Evolutionary conservation across 2,329 filamentous ascomycete genomes (phyloP), one percentile per base, ranked within the genome.

Genomic region (Fusarium sulawesiense): DNA sequence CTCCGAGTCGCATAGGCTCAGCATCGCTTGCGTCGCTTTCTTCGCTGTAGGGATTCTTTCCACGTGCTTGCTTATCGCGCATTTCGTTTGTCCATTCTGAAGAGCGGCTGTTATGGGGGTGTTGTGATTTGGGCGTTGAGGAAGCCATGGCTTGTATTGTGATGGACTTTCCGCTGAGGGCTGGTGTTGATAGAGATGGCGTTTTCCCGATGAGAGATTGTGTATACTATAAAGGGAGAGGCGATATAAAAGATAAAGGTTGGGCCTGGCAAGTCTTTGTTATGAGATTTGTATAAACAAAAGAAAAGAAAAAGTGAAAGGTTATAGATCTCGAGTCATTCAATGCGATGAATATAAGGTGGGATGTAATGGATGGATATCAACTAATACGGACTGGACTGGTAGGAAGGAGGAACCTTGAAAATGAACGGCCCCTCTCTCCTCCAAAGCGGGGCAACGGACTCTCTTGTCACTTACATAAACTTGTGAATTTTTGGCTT

Each of bases 11-110:
- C 65, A 73, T 55, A 37, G 42, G 57, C 14, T 71, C 75, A 14
- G 53, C 37, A 14, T 73, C 73, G 55, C 72, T 74, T 23, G 71
- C 68, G 11, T 76, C 70, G 60, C 53, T 62, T 18, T 62, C 64
- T n/a, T 71, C 76, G 59, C 49, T 60, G 73, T 87, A 87, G 1
- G 86, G 85, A 65, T 89, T 83, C 73, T 88, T 88, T 54, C 87
- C 87, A 42, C 88, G 82, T 7, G 88, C 86, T 76, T 90, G 88
- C 8, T 82, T 83, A 75, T 89, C 87, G 72, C 86, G 85, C 85
- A 87, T 87, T 62, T 81, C 77, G 21, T 80, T 69, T 1, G 85
- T 86, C 76, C 87, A 85, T 54, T 71, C 68, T 59, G 69, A 50
- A 55, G 59, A 54, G 56, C 30, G 80, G 37, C 40, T 40, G 42